These are phyloP conservation scores for Hemerocallis citrina DNA, from an alignment of 106 monocot genomes.

Conservation along the genomic window DNA sequence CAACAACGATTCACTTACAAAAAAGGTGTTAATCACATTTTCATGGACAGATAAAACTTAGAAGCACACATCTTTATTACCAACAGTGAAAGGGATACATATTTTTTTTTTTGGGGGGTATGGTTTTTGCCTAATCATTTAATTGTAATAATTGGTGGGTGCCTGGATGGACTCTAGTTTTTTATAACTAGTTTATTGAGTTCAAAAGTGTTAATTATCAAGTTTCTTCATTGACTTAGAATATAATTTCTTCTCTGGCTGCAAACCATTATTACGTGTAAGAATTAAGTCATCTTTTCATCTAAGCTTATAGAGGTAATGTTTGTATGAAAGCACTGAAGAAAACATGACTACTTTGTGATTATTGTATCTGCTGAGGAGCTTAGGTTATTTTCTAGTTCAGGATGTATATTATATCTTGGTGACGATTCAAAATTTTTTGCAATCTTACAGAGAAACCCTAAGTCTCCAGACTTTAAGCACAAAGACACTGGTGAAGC, in stretches of 20 bases:
- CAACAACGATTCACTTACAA: neutral
- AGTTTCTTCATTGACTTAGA: too few species aligned
- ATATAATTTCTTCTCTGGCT: neutral
- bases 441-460: slow-evolving; percentile 47
- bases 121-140: too few species aligned
- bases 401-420: neutral
- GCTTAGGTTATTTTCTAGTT: neutral
- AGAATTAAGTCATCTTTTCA: neutral
- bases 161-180: too few species aligned
- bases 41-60: neutral
- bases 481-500: slow-evolving; percentile 90
- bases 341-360: too few species aligned
- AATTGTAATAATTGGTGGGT: too few species aligned
- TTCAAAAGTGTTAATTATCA: too few species aligned
- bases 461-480: slow-evolving; percentile 90
- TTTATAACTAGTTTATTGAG: too few species aligned
- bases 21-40: neutral
- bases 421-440: neutral
- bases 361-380: neutral
- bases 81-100: neutral
- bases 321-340: neutral
- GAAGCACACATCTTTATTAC: neutral
- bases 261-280: neutral
- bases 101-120: neutral
- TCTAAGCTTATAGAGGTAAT: neutral